These are phyloP conservation scores for Cladosporium sp. DNA, from an alignment of 2,329 filamentous ascomycete genomes.

Conservation along the genomic window DNA sequence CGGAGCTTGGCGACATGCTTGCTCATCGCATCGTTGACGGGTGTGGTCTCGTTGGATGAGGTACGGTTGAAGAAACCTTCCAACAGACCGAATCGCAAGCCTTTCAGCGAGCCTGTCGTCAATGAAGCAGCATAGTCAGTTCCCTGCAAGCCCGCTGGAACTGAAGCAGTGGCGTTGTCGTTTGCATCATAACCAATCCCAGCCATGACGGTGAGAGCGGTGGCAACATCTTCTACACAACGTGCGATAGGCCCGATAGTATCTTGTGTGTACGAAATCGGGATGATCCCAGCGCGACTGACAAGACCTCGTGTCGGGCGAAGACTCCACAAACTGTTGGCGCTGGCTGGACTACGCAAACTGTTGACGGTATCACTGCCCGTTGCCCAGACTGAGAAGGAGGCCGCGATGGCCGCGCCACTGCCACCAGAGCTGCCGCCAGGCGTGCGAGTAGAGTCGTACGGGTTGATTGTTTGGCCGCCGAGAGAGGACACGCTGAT, in stretches of 20 bases:
- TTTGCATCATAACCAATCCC: constrained; percentile 51
- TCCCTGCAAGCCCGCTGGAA: constrained; percentile 43
- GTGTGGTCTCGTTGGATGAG: constrained; percentile 53
- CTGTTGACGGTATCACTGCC: constrained; percentile 56
- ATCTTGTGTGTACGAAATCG: constrained; percentile 37
- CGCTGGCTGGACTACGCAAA: constrained; percentile 61
- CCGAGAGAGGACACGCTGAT: constrained; percentile 62
- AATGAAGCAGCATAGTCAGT: constrained; percentile 52
- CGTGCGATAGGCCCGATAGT: constrained; percentile 35
- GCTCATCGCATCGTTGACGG: constrained; percentile 57
- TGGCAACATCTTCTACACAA: constrained; percentile 36
- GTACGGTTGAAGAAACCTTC: constrained; percentile 61
- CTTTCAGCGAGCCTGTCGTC: constrained; percentile 36
- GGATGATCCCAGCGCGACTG: constrained; percentile 33
- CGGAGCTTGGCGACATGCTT: constrained; percentile 49
- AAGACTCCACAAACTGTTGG: constrained; percentile 61
- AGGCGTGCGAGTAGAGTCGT: constrained; percentile 64
- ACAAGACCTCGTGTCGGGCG: constrained; percentile 47
- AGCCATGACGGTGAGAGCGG: constrained; percentile 41
- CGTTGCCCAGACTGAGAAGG: constrained; percentile 54
- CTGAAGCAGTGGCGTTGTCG: constrained; percentile 55
- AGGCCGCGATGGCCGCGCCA: constrained; percentile 59
- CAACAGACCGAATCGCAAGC: constrained; percentile 51
- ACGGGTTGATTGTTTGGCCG: constrained; percentile 66
- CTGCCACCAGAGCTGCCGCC: constrained; percentile 66